These are phyloP conservation scores for Magnusiomyces paraingens DNA, from an alignment of 1,139 yeast species.

Conservation along the genomic window DNA sequence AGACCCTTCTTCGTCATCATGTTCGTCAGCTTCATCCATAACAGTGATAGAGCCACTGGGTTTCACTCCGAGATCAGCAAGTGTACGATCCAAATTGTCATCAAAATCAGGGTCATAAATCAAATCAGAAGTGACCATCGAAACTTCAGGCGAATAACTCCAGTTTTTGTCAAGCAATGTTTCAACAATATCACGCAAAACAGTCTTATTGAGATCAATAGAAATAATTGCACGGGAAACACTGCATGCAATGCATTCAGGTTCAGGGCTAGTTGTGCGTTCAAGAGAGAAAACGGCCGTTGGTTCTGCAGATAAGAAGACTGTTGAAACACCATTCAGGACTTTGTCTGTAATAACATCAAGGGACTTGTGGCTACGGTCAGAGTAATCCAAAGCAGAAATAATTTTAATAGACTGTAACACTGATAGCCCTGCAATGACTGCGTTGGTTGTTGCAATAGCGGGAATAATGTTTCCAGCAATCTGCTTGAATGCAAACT, in stretches of 20 bases:
- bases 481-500: slow-evolving; percentile 84
- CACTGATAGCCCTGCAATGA: slow-evolving; percentile 84
- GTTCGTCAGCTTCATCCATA: slow-evolving; percentile 69
- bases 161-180: slow-evolving; percentile 42
- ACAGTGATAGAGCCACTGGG: slow-evolving; percentile 59
- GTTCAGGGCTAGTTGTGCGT: slow-evolving; percentile 52
- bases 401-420: slow-evolving; percentile 62
- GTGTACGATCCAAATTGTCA: slow-evolving; percentile 51
- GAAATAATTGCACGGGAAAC: slow-evolving; percentile 47
- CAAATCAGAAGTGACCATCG: slow-evolving; percentile 56
- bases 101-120: slow-evolving; percentile 86
- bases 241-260: slow-evolving; percentile 69
- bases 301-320: slow-evolving; percentile 23
- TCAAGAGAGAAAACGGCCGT: slow-evolving; percentile 65
- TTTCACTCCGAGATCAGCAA: slow-evolving; percentile 50
- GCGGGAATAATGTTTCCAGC: slow-evolving; percentile 99
- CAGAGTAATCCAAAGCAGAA: slow-evolving; percentile 4
- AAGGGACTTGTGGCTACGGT: slow-evolving; percentile 5
- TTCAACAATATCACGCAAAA: slow-evolving; percentile 42
- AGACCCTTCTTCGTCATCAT: slow-evolving; percentile 21
- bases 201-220: slow-evolving; percentile 31
- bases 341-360: slow-evolving; percentile 5
- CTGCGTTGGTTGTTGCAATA: slow-evolving; percentile 95
- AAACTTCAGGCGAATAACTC: slow-evolving; percentile 58
- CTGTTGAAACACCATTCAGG: slow-evolving; percentile 6